Base-by-base conservation (phyloP, 768 basidiomycete species). In the Cystobasidium tubakii region DNA sequence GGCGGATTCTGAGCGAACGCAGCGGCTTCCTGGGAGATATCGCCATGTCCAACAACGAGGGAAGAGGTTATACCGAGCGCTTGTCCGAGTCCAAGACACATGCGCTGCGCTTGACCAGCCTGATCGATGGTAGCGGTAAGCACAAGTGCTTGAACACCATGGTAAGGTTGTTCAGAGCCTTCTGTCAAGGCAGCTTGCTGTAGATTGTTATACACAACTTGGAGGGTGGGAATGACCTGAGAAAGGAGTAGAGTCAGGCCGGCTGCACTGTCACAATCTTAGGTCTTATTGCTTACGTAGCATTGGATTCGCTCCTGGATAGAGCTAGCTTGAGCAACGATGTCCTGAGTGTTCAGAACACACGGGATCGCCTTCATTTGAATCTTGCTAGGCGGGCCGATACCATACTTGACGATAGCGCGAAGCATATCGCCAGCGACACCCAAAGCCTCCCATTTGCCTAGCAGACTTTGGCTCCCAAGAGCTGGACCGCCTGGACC, bases 111-210 rank as follows among this genome's bases (percentile, higher is more conserved):
- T 82, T 98, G 96, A 1, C 92, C 95, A 6, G 96, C 94, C 81
- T 98, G 96, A 82, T 99, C 96, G 27, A 98, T 94, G 0, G 95
- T 99, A 0, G 96, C 98, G 23, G 95, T 97, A 53, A 98, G 86
- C 86, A 99, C 91, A 77, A 98, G 87, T 19, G 90, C 92, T 42
- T 91, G 81, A 43, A 92, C 91, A 1, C 94, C 94, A 34, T 88
- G 87, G 74, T 86, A 86, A 19, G 84, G 13, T 85, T 86, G 33
- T 82, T 82, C 21, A 57, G 64, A 1, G 77, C 77, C 21, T 72
- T 77, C 54, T 79, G 73, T 72, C 81, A 80, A 10, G 79, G 81
- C 19, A 81, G 79, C 34, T 33, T 67, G 66, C 31, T 42, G 42
- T 13, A 67, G 17, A 23, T 54, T 81, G 46, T 78, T 79, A 64